These are phyloP conservation scores for Vitis hybrid DNA, from an alignment of 177 flowering plant genomes.

Conservation along the genomic window DNA sequence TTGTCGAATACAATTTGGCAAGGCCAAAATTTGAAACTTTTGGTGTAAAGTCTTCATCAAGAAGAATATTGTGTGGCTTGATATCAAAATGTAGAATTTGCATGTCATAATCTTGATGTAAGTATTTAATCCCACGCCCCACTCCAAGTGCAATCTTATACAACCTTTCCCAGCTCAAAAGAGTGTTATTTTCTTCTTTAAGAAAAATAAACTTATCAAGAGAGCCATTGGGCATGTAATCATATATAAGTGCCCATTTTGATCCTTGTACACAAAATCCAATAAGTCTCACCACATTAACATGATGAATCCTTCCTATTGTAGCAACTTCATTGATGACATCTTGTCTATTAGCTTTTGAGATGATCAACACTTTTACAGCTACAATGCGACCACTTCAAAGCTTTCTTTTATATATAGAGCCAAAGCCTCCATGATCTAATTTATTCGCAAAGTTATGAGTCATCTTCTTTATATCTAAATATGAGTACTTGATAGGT, in stretches of 20 bases:
- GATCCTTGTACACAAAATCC: constrained; percentile 46
- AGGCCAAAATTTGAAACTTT: too few relatives aligned
- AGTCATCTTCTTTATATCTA: too few relatives aligned
- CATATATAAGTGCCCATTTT: constrained; percentile 39
- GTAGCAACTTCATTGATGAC: constrained; percentile 40
- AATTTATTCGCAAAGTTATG: constrained; percentile 18
- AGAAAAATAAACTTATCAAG: constrained; percentile 35
- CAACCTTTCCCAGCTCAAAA: constrained; percentile 26
- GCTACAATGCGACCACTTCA: constrained; percentile 24
- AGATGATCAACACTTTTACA: constrained; percentile 33
- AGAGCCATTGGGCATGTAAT: constrained; percentile 47
- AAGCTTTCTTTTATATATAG: constrained; percentile 30
- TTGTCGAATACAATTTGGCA: too few relatives aligned
- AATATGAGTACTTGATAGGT: too few relatives aligned
- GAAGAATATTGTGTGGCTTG: constrained; percentile 17
- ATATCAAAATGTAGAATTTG: constrained; percentile 48
- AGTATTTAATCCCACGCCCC: constrained; percentile 41
- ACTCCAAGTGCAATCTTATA: constrained; percentile 35
- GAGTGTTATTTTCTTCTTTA: constrained; percentile 3
- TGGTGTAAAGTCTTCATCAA: too few relatives aligned
- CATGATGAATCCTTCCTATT: constrained; percentile 40
- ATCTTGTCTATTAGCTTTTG: constrained; percentile 32
- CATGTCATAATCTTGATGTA: constrained; percentile 40
- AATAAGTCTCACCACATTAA: constrained; percentile 36
- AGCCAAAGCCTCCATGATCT: constrained; percentile 33